phyloP scores from a whole-genome alignment of 1,284 basidiomycete genomes.

The Cystobasidiaceae sp. region DNA sequence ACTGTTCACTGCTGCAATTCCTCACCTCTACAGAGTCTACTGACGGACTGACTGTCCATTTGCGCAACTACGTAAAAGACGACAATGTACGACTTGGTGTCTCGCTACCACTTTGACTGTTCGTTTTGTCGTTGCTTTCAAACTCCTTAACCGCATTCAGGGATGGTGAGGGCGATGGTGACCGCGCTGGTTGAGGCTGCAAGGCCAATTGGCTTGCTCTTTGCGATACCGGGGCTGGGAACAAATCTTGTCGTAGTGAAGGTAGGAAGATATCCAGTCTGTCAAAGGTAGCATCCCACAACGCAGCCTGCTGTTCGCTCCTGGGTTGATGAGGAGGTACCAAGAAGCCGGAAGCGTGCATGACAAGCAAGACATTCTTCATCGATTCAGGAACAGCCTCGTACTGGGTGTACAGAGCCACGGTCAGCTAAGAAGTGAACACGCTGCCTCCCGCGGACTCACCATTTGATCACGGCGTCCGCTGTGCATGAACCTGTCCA shows the following conservation, averaged over 20 bases:
- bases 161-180: slow-evolving; percentile 13
- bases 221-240: slow-evolving; percentile 45
- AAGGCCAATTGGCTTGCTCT: slow-evolving; percentile 23
- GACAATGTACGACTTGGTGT: too few species aligned
- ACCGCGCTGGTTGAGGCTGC: slow-evolving; percentile 20
- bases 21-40: too few species aligned
- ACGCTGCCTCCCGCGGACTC: too few species aligned
- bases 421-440: background rate
- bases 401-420: slow-evolving; percentile 54
- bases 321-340: slow-evolving; percentile 63
- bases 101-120: slow-evolving; percentile 3
- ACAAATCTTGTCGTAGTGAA: slow-evolving; percentile 67
- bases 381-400: slow-evolving; percentile 93
- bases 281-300: slow-evolving; percentile 79
- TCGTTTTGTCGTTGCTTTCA: background rate
- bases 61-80: too few species aligned
- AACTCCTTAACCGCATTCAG: background rate
- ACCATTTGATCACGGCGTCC: slow-evolving; percentile 82
- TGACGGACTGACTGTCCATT: too few species aligned
- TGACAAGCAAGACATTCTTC: slow-evolving; percentile 93
- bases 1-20: too few species aligned
- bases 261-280: slow-evolving; percentile 83
- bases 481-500: slow-evolving; percentile 81
- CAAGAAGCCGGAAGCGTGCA: slow-evolving; percentile 81
- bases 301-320: slow-evolving; percentile 61